A percentile compares a stretch with the other conserved stretches of the same genome.
Evolutionary conservation across 2,329 filamentous ascomycete genomes (phyloP).

Genomic region (Fusarium sp.): DNA sequence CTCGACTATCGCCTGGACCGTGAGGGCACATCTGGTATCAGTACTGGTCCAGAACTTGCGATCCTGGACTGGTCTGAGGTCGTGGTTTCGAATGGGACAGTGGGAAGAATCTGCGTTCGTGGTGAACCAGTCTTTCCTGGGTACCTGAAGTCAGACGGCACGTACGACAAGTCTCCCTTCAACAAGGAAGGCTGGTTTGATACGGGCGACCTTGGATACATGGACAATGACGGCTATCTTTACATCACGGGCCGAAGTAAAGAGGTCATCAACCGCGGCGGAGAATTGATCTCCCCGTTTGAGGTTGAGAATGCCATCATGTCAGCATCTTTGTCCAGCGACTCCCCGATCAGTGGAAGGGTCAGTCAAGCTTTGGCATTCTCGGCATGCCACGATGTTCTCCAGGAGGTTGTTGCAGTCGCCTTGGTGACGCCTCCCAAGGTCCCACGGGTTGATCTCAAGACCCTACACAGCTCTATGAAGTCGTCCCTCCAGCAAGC

Average conservation of each 20-base stretch:
- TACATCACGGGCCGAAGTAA: conserved; percentile 67
- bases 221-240: conserved; percentile 62
- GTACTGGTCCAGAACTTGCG: conserved; percentile 61
- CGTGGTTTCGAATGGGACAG: conserved; percentile 43
- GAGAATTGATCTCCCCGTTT: conserved; percentile 68
- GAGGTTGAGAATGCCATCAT: conserved; percentile 69
- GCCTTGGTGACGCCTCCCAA: conserved; percentile 60
- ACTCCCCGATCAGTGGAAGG: conserved; percentile 57
- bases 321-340: conserved; percentile 53
- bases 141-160: conserved; percentile 57
- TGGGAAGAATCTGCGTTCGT: conserved; percentile 62
- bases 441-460: conserved; percentile 58
- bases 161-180: conserved; percentile 58
- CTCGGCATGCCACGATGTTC: conserved; percentile 61
- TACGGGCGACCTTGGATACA: conserved; percentile 64
- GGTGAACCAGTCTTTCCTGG: conserved; percentile 63
- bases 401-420: conserved; percentile 67
- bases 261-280: conserved; percentile 67
- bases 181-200: conserved; percentile 63
- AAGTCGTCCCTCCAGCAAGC: conserved; percentile 60
- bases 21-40: conserved; percentile 63
- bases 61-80: conserved; percentile 57
- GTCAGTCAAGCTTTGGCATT: conserved; percentile 64
- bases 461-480: conserved; percentile 58
- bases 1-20: conserved; percentile 63